Percentiles rank a stretch among this genome's conserved stretches.
Conservation (phyloP, 129 eudicot genomes). For the Sambucus nigra region DNA sequence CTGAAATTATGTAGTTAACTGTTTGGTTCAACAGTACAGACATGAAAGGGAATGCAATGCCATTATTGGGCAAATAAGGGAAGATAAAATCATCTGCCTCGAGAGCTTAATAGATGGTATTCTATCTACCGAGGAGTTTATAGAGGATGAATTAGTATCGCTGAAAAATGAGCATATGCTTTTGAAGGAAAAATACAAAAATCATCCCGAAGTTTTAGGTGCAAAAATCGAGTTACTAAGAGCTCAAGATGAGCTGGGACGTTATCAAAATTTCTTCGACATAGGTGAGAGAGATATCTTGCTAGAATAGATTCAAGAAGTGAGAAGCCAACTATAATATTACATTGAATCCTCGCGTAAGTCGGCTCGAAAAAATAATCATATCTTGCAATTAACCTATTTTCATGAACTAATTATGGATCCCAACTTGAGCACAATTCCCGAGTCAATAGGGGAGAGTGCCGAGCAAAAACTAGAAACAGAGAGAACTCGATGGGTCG, state of each 20-base stretch:
- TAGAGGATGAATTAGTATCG: conserved; percentile 57
- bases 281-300: conserved; percentile 94
- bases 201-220: conserved; percentile 76
- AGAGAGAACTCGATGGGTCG: conserved; percentile 57
- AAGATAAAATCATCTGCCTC: conserved; percentile 85
- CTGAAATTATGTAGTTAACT: conserved; percentile 77
- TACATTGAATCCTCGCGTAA: conserved; percentile 55
- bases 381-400: conserved; percentile 48
- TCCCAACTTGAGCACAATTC: conserved; percentile 26
- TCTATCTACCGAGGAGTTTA: conserved; percentile 67
- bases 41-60: conserved; percentile 95
- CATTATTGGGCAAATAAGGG: conserved; percentile 67
- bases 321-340: conserved; percentile 69
- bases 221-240: conserved; percentile 56
- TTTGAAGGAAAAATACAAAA: conserved; percentile 76
- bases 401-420: conserved; percentile 35
- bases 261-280: conserved; percentile 63
- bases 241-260: conserved; percentile 69
- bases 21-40: conserved; percentile 88
- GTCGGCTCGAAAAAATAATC: conserved; percentile 23
- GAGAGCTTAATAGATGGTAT: conserved; percentile 91
- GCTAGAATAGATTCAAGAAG: conserved; percentile 79
- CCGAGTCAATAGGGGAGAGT: conserved; percentile 40
- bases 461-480: conserved; percentile 54
- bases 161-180: conserved; percentile 66